phyloP scores from a whole-genome alignment of 495 filamentous ascomycete genomes.

The Penicillium bovifimosum region DNA sequence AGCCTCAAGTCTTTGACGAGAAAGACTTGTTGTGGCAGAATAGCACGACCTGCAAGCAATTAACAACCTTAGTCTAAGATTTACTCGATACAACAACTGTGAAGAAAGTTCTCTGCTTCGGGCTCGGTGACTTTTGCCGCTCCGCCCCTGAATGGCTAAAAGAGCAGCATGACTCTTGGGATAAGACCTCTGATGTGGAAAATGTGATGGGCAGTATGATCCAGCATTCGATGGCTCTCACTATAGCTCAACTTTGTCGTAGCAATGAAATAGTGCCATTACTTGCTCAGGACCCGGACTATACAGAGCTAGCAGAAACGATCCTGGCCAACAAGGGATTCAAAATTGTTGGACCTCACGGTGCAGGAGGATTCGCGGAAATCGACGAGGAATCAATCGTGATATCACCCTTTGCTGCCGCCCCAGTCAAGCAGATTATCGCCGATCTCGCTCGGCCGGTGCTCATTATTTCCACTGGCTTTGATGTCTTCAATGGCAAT shows the following conservation, averaged over 20 bases:
- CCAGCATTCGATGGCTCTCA: slow-evolving; percentile 31
- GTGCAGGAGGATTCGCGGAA: slow-evolving; percentile 36
- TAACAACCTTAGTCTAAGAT: slow-evolving; percentile 23
- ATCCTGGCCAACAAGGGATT: slow-evolving; percentile 31
- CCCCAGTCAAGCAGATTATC: slow-evolving; percentile 31
- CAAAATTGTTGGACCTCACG: slow-evolving; percentile 32
- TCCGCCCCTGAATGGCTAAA: slow-evolving; percentile 29
- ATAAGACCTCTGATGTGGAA: slow-evolving; percentile 26
- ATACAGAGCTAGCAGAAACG: slow-evolving; percentile 26
- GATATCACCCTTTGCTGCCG: slow-evolving; percentile 28
- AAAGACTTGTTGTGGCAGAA: slow-evolving; percentile 28
- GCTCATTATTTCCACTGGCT: slow-evolving; percentile 22
- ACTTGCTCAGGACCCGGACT: slow-evolving; percentile 30
- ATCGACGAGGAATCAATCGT: slow-evolving; percentile 33
- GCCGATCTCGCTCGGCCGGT: slow-evolving; percentile 34
- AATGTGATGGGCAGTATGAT: slow-evolving; percentile 24
- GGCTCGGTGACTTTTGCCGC: slow-evolving; percentile 32
- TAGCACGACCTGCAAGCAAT: slow-evolving; percentile 24
- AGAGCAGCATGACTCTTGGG: slow-evolving; percentile 20
- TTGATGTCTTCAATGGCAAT: slow-evolving; percentile 23
- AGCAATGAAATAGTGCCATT: slow-evolving; percentile 22
- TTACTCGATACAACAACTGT: slow-evolving; percentile 22
- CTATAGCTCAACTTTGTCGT: slow-evolving; percentile 28
- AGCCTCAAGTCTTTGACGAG: slow-evolving; percentile 31
- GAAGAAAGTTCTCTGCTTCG: slow-evolving; percentile 38